These are phyloP conservation scores for Stachybotrys elegans DNA, from an alignment of 2,329 filamentous ascomycete species.

Conservation along the genomic window DNA sequence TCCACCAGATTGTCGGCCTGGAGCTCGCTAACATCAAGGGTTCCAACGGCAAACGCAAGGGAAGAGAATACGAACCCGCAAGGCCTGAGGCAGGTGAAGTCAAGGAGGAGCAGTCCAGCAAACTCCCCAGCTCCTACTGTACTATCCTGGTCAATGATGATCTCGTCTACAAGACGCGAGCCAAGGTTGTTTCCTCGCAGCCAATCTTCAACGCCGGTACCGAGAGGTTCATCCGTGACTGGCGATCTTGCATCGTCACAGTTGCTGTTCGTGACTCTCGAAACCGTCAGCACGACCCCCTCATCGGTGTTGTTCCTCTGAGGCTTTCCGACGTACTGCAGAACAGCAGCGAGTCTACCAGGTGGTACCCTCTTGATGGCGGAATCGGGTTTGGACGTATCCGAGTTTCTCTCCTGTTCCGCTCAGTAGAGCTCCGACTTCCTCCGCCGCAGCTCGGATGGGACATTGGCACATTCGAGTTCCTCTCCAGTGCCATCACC, in stretches of 20 bases:
- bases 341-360: constrained; percentile 76
- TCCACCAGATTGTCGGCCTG: constrained; percentile 93
- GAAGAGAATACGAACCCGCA: constrained; percentile 83
- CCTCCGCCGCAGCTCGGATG: constrained; percentile 85
- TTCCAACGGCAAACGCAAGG: constrained; percentile 73
- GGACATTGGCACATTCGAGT: constrained; percentile 94
- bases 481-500: constrained; percentile 65
- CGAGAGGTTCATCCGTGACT: constrained; percentile 88
- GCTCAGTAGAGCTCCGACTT: constrained; percentile 78
- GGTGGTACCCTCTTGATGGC: constrained; percentile 96
- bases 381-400: constrained; percentile 89
- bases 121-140: constrained; percentile 87
- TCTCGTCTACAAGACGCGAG: constrained; percentile 85
- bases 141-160: constrained; percentile 88
- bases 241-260: constrained; percentile 82
- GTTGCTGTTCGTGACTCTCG: constrained; percentile 84
- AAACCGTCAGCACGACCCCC: constrained; percentile 88
- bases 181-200: constrained; percentile 89
- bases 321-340: constrained; percentile 85
- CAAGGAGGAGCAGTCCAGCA: constrained; percentile 75
- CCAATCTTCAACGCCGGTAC: constrained; percentile 97
- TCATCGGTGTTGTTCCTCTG: constrained; percentile 85
- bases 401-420: constrained; percentile 83
- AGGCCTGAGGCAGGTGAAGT: constrained; percentile 75
- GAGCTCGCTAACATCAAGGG: constrained; percentile 90